Evolutionary conservation across 768 basidiomycete genomes (phyloP).

Genomic region (Lactarius akahatsu): DNA sequence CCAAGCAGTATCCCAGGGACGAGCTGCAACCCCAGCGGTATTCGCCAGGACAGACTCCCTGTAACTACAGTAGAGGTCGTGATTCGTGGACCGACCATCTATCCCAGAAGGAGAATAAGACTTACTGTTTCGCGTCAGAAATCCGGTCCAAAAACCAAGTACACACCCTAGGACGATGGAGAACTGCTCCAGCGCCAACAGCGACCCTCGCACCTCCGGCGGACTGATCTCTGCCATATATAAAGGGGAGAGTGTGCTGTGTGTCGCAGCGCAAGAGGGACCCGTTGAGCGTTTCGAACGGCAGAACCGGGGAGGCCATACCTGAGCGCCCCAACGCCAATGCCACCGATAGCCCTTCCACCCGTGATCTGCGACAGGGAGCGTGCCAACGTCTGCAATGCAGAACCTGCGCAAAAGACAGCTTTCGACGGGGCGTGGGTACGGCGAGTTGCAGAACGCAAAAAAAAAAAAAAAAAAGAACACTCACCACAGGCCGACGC

Average conservation of each 20-base stretch:
- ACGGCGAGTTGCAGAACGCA: neutral
- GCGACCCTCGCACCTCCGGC: slow-evolving; percentile 74
- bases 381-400: slow-evolving; percentile 62
- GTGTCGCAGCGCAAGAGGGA: neutral
- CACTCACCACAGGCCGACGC: slow-evolving; percentile 62
- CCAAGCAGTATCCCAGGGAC: slow-evolving; percentile 66
- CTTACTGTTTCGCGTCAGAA: slow-evolving; percentile 63
- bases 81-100: slow-evolving; percentile 7
- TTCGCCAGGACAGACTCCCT: slow-evolving; percentile 69
- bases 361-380: slow-evolving; percentile 56
- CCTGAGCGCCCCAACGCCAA: slow-evolving; percentile 68
- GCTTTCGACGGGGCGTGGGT: slow-evolving; percentile 38
- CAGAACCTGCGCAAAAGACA: slow-evolving; percentile 70
- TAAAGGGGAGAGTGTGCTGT: slow-evolving; percentile 73
- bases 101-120: slow-evolving; percentile 12
- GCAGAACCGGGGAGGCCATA: slow-evolving; percentile 30
- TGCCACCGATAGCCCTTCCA: slow-evolving; percentile 72
- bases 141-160: slow-evolving; percentile 81
- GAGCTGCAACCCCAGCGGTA: slow-evolving; percentile 72
- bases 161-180: slow-evolving; percentile 82
- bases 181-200: slow-evolving; percentile 77
- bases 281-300: slow-evolving; percentile 14
- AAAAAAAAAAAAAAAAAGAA: neutral
- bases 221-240: slow-evolving; percentile 87
- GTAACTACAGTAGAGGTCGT: slow-evolving; percentile 43